These are phyloP conservation scores for Paramecium primaurelia DNA, from an alignment of 73 alveolate species.

Conservation along the genomic window DNA sequence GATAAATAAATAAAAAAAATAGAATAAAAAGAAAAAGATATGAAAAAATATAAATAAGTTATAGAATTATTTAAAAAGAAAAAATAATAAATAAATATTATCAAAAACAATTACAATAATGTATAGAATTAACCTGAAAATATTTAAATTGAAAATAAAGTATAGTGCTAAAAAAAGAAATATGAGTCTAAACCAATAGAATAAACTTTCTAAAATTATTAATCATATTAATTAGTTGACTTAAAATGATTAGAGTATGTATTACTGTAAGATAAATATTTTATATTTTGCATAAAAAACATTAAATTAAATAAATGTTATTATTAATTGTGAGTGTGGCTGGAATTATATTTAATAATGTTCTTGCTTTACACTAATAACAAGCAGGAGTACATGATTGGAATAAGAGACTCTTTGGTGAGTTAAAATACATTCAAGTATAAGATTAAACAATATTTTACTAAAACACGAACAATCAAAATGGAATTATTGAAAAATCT, in stretches of 20 bases:
- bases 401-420: conserved; percentile 23
- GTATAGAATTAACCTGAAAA: neutral
- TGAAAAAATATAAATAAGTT: neutral
- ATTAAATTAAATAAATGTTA: neutral
- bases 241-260: neutral
- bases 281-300: neutral
- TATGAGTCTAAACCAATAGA: neutral
- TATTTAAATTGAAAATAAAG: neutral
- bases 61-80: neutral
- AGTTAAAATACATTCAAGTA: neutral
- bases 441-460: neutral
- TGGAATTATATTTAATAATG: neutral
- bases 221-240: neutral
- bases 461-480: neutral
- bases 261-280: neutral
- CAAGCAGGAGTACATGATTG: conserved; percentile 37
- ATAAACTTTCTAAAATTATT: neutral
- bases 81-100: too few relatives aligned
- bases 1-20: neutral
- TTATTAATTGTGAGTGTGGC: neutral
- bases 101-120: too few relatives aligned
- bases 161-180: neutral
- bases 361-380: neutral
- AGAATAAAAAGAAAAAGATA: neutral
- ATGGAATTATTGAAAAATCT: neutral